Percentiles rank a stretch among this genome's conserved stretches.
Conservation (phyloP, 176 grass and related monocot species). For the Oryza rufipogon region DNA sequence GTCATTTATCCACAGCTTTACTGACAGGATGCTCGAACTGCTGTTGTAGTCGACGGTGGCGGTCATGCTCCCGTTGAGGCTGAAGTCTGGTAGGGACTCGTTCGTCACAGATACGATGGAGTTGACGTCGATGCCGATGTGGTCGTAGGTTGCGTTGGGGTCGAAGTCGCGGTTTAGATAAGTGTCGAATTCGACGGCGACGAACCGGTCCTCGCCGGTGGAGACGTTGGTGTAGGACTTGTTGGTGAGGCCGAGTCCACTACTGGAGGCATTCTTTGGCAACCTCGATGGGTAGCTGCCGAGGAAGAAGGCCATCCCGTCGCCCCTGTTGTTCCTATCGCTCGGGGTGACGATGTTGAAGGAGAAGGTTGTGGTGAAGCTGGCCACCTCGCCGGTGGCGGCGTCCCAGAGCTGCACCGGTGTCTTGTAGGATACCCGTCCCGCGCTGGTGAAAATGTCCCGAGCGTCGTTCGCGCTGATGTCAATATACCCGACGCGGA, state of each 20-base stretch:
- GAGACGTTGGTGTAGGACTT: neutral
- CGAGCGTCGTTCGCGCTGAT: neutral
- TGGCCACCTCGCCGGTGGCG: slow-evolving; percentile 4
- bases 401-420: no score
- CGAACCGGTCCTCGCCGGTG: neutral
- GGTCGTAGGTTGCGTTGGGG: neutral
- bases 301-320: slow-evolving; percentile 71
- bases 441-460: no score
- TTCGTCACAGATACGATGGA: neutral
- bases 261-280: neutral
- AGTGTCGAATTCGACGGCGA: neutral
- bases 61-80: neutral
- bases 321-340: slow-evolving; percentile 3
- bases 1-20: no score
- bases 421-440: no score
- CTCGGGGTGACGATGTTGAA: slow-evolving; percentile 24
- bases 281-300: neutral
- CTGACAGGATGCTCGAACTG: neutral
- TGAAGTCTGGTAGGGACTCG: neutral
- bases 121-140: no score
- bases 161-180: neutral
- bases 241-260: slow-evolving; percentile 48
- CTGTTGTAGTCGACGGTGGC: neutral
- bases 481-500: neutral
- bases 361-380: slow-evolving; percentile 52